Base-by-base conservation (phyloP, 148 eudicot genomes). In the Fagopyrum tataricum region DNA sequence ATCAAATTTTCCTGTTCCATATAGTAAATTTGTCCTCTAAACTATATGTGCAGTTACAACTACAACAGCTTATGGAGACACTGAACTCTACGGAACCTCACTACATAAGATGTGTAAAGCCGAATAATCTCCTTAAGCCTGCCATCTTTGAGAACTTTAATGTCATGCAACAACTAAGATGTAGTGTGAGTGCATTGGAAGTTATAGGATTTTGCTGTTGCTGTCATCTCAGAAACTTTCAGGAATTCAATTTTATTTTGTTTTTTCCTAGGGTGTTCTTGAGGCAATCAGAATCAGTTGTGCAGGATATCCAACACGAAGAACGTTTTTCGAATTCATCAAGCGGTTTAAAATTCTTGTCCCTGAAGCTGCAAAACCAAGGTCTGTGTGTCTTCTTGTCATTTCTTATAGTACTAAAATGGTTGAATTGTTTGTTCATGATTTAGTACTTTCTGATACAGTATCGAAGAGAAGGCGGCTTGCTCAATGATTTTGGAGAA, bases 81-180 rank as follows among this genome's bases (percentile, higher is more conserved):
- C 87, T 95, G 14, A 91, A 88, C 79, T 91, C 96, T 59, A 95
- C 99, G 58, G 94, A 95, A 81, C 99, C 99, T 59, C 99, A 95
- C 81, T 95, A 95, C 76, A 86, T 95, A 76, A 90, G 99, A 95
- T 95, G 99, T 74, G 97, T 95, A 80, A 95, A 95, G 88, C 99
- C 99, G n/a, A 95, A 95, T 81, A 95, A 95, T 86, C 83, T 77
- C 43, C 96, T 95, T 64, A 90, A 90, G 81, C 97, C 99, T 72
- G 89, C 96, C 72, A 81, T 95, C 52, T 95, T 95, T 81, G 99
- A 95, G 91, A 95, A 95, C 84, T 81, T 74, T 76, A 91, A 92
- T 75, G 80, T 95, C 83, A 82, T 95, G 96, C 97, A 95, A 84
- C 99, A 95, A 78, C 82, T 95, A 67, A 93, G 99, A 67, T 95